phyloP scores from a whole-genome alignment of 345 rosid genomes.

The Eucalyptus dawsonii region DNA sequence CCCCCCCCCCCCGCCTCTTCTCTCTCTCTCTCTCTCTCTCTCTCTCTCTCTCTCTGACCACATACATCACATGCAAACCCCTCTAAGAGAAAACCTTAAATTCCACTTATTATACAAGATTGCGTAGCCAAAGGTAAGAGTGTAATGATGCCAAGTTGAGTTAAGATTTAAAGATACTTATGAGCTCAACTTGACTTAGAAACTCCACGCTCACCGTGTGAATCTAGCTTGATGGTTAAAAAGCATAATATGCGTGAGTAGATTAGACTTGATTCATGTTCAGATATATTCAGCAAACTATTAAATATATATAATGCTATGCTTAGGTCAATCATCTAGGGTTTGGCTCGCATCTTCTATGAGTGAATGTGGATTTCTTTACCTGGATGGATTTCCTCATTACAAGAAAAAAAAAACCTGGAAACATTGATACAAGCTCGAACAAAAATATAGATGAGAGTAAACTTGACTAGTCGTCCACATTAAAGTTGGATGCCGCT shows the following conservation, averaged over 20 bases:
- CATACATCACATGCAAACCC: background rate
- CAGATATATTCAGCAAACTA: background rate
- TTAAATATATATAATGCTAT: background rate
- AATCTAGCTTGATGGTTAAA: background rate
- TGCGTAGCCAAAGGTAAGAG: background rate
- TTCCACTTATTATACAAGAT: background rate
- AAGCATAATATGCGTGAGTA: background rate
- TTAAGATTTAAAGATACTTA: background rate
- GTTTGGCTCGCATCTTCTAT: background rate
- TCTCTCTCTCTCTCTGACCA: no score
- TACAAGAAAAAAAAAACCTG: background rate
- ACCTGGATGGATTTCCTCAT: background rate
- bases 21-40: background rate
- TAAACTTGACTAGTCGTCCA: background rate
- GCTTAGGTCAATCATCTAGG: background rate
- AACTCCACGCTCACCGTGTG: background rate
- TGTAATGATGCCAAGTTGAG: background rate
- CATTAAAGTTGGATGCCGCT: background rate
- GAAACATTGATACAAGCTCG: background rate
- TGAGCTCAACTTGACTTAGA: background rate
- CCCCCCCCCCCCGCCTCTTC: fast-evolving
- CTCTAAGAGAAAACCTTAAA: background rate
- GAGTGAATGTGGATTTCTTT: background rate
- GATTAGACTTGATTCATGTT: background rate
- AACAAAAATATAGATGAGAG: background rate